A percentile compares a stretch with the other conserved stretches of the same genome.
Conservation (phyloP, 225 moss, liverwort and hornwort species). For the Antitrichia curtipendula region DNA sequence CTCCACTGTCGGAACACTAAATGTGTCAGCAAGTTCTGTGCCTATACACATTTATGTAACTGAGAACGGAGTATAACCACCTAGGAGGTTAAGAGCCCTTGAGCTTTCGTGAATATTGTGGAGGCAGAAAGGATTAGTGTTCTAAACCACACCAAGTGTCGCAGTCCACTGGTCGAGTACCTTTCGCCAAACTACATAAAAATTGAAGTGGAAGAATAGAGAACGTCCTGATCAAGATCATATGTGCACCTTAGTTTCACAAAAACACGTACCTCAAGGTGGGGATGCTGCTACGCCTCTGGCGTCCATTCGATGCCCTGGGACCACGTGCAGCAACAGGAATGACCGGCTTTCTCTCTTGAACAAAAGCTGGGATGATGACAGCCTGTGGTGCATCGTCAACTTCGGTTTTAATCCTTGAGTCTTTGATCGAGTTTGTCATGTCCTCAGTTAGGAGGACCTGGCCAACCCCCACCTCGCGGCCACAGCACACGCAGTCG, state of each 20-base stretch:
- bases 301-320: neutral
- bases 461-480: neutral
- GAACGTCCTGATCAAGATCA: neutral
- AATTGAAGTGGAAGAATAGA: neutral
- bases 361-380: neutral
- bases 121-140: neutral
- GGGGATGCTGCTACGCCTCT: neutral
- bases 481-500: conserved; percentile 25
- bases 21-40: neutral
- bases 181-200: neutral
- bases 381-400: neutral
- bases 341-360: neutral
- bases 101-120: neutral
- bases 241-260: neutral
- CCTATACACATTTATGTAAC: neutral
- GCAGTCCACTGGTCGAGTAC: neutral
- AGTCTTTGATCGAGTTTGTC: neutral
- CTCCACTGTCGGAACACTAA: neutral
- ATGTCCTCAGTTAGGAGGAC: neutral
- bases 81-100: neutral
- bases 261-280: neutral
- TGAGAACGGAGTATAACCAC: neutral
- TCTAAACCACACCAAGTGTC: neutral
- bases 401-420: neutral
- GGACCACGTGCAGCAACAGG: neutral